These are phyloP conservation scores for Phytophthora crassamura DNA, from an alignment of 352 stramenopile genomes.

Conservation along the genomic window DNA sequence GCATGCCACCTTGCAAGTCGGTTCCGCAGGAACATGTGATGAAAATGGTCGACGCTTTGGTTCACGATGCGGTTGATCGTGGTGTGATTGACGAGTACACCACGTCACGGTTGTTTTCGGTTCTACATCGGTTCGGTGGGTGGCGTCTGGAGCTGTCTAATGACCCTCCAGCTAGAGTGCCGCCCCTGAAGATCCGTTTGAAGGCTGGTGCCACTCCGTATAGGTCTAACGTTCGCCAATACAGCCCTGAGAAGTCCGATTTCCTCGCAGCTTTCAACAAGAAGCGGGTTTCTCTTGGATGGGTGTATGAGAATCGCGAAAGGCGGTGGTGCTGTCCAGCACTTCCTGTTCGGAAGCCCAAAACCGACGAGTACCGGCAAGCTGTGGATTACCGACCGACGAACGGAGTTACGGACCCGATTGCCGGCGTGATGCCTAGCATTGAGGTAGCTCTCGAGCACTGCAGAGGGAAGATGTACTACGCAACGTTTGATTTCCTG, in stretches of 20 bases:
- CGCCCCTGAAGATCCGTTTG: constrained; percentile 3
- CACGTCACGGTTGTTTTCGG: not conserved
- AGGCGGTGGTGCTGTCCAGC: constrained; percentile 9
- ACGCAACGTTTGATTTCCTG: constrained; percentile 26
- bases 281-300: constrained; percentile 3
- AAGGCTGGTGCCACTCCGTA: constrained; percentile 3
- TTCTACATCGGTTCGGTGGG: not conserved
- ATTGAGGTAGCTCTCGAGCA: too few species aligned
- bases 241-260: constrained; percentile 4
- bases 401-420: constrained; percentile 4
- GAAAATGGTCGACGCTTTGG: constrained; percentile 3
- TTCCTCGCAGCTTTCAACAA: constrained; percentile 8
- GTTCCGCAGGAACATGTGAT: not conserved
- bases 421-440: constrained; percentile 12
- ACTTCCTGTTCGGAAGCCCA: too few species aligned
- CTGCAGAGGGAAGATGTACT: too few species aligned
- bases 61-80: constrained; percentile 4
- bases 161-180: constrained; percentile 5
- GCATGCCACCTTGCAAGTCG: not conserved
- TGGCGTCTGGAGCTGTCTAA: constrained; percentile 5
- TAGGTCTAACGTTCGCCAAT: constrained; percentile 9
- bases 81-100: too few species aligned
- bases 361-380: not conserved
- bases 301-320: constrained; percentile 13
- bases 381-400: not conserved